Evolutionary conservation across 192 early-diverging fungal genomes (phyloP).

Genomic region (Rhizoclosmatium globosum): DNA sequence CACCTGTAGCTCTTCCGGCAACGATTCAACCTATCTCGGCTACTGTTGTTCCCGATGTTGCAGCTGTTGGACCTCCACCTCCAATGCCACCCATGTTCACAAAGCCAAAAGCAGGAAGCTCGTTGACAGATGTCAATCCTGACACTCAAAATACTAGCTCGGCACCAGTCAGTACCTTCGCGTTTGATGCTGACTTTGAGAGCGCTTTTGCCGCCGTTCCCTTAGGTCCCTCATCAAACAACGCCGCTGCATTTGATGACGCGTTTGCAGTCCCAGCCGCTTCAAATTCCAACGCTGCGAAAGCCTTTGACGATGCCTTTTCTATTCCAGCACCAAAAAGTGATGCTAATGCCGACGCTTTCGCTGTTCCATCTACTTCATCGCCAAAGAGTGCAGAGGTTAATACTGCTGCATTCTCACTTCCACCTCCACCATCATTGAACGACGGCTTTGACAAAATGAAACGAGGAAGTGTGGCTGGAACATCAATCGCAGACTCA

Average conservation of each 20-base stretch:
- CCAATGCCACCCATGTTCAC: conserved; percentile 31
- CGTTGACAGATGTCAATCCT: neutral
- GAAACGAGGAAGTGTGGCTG: neutral
- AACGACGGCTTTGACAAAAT: conserved; percentile 27
- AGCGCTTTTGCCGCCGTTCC: conserved; percentile 14
- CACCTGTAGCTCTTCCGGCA: neutral
- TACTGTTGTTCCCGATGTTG: neutral
- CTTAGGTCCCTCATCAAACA: neutral
- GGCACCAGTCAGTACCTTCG: neutral
- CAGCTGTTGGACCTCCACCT: conserved; percentile 26
- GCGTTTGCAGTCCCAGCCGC: conserved; percentile 19
- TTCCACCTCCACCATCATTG: neutral
- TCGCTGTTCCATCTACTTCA: conserved; percentile 3
- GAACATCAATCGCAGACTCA: conserved; percentile 1
- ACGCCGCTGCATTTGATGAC: conserved; percentile 20
- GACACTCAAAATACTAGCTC: neutral
- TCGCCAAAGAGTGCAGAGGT: neutral
- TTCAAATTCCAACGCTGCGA: neutral
- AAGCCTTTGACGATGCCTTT: conserved; percentile 28
- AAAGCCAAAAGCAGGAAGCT: conserved; percentile 27
- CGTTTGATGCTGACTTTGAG: conserved; percentile 37
- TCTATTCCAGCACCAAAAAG: neutral
- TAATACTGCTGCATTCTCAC: neutral
- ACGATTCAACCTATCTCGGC: neutral
- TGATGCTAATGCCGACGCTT: neutral